Evolutionary conservation across 2,329 filamentous ascomycete species (phyloP).

Genomic region (Epichloe aotearoae): DNA sequence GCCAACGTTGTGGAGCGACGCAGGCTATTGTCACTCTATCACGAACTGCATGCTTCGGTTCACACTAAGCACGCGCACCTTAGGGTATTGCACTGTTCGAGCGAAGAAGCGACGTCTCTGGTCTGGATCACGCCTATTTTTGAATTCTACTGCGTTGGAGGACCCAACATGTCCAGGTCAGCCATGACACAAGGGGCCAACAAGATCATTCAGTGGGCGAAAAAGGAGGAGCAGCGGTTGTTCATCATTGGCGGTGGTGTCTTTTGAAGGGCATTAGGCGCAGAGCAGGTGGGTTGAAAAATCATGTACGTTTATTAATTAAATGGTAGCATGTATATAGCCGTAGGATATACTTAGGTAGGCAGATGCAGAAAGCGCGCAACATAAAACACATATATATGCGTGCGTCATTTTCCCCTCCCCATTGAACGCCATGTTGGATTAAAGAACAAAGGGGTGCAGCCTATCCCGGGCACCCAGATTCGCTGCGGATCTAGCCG

Average conservation of each 20-base stretch:
- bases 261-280: conserved; percentile 28
- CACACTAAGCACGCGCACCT: conserved; percentile 74
- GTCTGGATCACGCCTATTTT: conserved; percentile 88
- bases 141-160: conserved; percentile 91
- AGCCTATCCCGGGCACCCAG: neutral
- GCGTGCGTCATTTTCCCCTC: neutral
- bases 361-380: neutral
- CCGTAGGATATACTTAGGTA: neutral
- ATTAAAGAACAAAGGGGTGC: neutral
- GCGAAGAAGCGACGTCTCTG: conserved; percentile 62
- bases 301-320: neutral
- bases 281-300: neutral
- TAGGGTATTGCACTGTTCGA: conserved; percentile 72
- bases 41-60: conserved; percentile 70
- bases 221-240: conserved; percentile 79
- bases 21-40: conserved; percentile 72
- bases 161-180: conserved; percentile 49
- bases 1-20: conserved; percentile 42
- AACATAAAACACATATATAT: conserved; percentile 1
- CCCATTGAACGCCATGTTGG: neutral
- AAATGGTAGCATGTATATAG: neutral
- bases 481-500: neutral
- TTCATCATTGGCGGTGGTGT: conserved; percentile 98
- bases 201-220: conserved; percentile 81
- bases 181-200: conserved; percentile 76